These are phyloP conservation scores for Saccharomycopsis sp. DNA, from an alignment of 805 yeast genomes.

Conservation along the genomic window DNA sequence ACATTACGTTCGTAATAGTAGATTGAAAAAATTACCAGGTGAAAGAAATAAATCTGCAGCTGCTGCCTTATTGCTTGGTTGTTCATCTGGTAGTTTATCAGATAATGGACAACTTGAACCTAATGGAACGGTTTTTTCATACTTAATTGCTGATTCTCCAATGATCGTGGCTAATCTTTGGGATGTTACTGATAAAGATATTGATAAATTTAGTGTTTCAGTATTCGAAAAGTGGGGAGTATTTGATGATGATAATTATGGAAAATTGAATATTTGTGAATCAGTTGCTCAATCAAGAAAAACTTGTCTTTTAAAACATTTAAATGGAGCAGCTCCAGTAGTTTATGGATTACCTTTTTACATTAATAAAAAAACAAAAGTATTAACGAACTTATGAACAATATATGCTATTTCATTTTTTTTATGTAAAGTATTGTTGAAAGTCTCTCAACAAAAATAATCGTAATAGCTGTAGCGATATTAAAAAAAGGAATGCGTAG, in stretches of 20 bases:
- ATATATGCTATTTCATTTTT: no score
- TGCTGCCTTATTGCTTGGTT: constrained; percentile 60
- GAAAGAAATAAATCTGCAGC: constrained; percentile 18
- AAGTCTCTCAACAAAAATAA: no score
- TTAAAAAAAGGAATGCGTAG: no score
- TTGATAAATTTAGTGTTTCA: constrained; percentile 61
- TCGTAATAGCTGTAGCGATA: no score
- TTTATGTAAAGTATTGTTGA: no score
- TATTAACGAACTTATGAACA: no score
- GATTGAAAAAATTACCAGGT: constrained; percentile 49
- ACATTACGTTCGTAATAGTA: constrained; percentile 52
- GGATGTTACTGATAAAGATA: constrained; percentile 97
- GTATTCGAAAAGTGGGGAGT: constrained; percentile 63
- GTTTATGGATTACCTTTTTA: constrained; percentile 91
- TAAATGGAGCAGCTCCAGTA: constrained; percentile 92
- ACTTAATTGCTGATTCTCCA: constrained; percentile 73
- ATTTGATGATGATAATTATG: constrained; percentile 19
- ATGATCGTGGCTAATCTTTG: constrained; percentile 79
- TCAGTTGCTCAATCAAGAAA: constrained; percentile 58
- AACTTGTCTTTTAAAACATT: constrained; percentile 54
- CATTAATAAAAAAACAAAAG: no score
- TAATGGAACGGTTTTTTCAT: constrained; percentile 65
- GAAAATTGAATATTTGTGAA: constrained; percentile 27
- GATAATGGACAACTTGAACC: constrained; percentile 55
- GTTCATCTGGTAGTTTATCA: constrained; percentile 72